These are phyloP conservation scores for Mycena citricolor DNA, from an alignment of 1,284 basidiomycete species.

Conservation along the genomic window DNA sequence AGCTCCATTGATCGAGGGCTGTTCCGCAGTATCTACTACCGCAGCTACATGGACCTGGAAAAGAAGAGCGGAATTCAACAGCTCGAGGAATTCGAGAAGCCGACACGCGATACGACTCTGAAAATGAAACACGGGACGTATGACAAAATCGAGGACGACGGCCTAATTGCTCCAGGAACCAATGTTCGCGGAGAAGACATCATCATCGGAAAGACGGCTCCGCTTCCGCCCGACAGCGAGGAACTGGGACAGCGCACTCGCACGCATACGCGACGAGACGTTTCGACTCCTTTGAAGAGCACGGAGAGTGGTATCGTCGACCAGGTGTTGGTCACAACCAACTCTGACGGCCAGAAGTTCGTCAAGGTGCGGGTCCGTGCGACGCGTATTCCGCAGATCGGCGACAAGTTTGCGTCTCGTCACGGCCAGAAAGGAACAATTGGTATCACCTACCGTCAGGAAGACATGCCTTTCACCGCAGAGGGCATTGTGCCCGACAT, in stretches of 20 bases:
- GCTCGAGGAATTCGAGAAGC: conserved; percentile 97
- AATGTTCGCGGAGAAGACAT: conserved; percentile 97
- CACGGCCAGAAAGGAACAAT: conserved; percentile 99
- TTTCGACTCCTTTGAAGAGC: conserved; percentile 96
- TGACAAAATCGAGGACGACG: conserved; percentile 97
- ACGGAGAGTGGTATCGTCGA: conserved; percentile 98
- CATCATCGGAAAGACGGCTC: conserved; percentile 98
- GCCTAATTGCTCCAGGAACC: conserved; percentile 93
- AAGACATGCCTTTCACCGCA: conserved; percentile 99
- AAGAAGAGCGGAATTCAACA: conserved; percentile 94
- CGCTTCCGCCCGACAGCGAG: conserved; percentile 94
- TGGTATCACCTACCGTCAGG: conserved; percentile 98
- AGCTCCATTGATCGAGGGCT: conserved; percentile 97
- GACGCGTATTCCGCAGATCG: conserved; percentile 94
- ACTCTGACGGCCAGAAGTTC: conserved; percentile 95
- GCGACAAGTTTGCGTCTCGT: conserved; percentile 99
- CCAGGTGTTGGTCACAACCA: conserved; percentile 96
- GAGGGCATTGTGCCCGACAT: conserved; percentile 97
- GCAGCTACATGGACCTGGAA: conserved; percentile 97
- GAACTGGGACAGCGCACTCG: conserved; percentile 95
- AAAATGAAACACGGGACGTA: conserved; percentile 99
- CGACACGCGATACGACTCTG: conserved; percentile 89
- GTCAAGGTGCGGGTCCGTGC: conserved; percentile 97
- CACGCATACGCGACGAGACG: conserved; percentile 89
- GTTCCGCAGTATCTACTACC: conserved; percentile 98